Percentiles rank a stretch among this genome's conserved stretches.
Evolutionary conservation across 371 early-diverging fungal genomes (phyloP).

Genomic region (Lichtheimia hyalospora): DNA sequence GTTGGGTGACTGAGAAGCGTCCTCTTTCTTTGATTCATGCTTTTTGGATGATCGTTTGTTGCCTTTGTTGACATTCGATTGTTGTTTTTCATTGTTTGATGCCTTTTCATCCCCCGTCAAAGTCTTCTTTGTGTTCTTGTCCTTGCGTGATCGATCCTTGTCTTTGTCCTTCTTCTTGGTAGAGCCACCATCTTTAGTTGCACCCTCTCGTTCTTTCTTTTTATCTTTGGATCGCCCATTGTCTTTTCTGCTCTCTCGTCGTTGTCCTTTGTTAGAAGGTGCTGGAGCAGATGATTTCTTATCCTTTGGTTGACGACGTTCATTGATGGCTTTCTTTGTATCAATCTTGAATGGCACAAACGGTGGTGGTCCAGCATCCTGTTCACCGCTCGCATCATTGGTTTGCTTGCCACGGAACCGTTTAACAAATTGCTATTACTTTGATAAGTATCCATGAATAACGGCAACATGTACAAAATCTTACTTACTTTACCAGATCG

Average conservation of each 20-base stretch:
- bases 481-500: conserved; percentile 39
- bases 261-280: neutral
- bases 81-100: conserved; percentile 6
- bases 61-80: conserved; percentile 4
- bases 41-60: too few relatives aligned
- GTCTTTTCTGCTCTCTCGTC: neutral
- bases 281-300: neutral
- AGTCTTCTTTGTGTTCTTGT: conserved; percentile 8
- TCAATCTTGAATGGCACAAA: conserved; percentile 44
- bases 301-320: neutral
- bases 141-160: conserved; percentile 2
- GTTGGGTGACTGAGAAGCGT: too few relatives aligned
- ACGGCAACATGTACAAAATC: neutral
- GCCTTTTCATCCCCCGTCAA: conserved; percentile 17
- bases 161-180: conserved; percentile 3
- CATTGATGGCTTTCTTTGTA: neutral
- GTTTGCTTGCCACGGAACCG: conserved; percentile 18
- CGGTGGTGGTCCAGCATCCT: conserved; percentile 33
- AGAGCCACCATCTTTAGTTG: neutral
- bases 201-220: neutral
- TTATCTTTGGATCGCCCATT: conserved; percentile 2
- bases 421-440: conserved; percentile 35
- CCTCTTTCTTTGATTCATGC: too few relatives aligned
- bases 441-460: neutral
- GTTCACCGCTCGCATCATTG: conserved; percentile 6